Percentiles rank a stretch among this genome's conserved stretches.
Conservation (phyloP, 768 basidiomycete genomes). For the Hortiboletus flavorubellus region DNA sequence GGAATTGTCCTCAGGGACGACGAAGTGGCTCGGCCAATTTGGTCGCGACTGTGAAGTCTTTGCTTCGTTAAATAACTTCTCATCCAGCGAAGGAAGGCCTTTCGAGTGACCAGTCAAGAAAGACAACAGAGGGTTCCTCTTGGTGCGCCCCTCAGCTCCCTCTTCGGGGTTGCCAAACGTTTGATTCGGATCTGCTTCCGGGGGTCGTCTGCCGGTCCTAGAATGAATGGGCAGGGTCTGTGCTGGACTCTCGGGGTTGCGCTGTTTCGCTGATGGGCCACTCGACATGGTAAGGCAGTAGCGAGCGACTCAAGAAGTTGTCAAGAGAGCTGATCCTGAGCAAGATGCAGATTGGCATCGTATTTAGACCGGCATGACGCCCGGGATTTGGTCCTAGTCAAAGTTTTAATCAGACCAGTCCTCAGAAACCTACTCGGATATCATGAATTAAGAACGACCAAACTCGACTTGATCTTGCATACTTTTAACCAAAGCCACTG, state of each 20-base stretch:
- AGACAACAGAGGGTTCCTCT: constrained; percentile 13
- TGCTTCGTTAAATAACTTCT: constrained; percentile 24
- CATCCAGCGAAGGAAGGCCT: constrained; percentile 16
- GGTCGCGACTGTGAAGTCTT: constrained; percentile 24
- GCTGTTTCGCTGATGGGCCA: constrained; percentile 6
- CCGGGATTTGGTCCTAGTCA: background rate
- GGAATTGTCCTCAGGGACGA: constrained; percentile 16
- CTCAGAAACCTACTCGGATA: constrained; percentile 1
- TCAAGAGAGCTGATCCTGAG: background rate
- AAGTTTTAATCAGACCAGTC: constrained; percentile 16
- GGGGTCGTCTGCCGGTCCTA: background rate
- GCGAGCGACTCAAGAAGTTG: background rate
- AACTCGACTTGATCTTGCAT: constrained; percentile 6
- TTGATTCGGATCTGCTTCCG: background rate
- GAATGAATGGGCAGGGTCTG: background rate
- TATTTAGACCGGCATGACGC: background rate
- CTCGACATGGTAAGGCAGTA: constrained; percentile 9
- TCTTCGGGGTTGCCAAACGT: constrained; percentile 9
- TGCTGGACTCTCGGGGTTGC: background rate
- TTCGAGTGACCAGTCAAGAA: constrained; percentile 14
- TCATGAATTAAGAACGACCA: background rate
- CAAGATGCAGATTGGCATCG: background rate
- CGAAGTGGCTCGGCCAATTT: constrained; percentile 23
- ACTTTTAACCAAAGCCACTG: background rate
- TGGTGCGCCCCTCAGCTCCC: constrained; percentile 2